Conservation (phyloP, 495 filamentous ascomycete genomes). For the Aspergillus coremiiformis region DNA sequence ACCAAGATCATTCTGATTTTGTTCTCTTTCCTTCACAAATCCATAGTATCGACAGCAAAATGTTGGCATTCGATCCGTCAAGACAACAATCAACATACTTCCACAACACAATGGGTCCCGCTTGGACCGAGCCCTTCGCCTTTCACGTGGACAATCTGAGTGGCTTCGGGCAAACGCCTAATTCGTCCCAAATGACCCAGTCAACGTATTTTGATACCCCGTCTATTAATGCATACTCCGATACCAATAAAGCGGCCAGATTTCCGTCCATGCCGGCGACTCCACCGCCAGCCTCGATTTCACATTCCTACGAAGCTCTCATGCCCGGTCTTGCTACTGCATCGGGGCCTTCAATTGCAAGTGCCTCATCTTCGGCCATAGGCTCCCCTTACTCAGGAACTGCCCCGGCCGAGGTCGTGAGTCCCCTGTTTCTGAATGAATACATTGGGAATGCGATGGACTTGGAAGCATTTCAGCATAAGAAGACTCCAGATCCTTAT, state of each 20-base stretch:
- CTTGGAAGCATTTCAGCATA: slow-evolving; percentile 41
- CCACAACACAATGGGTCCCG: slow-evolving; percentile 31
- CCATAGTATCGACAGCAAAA: slow-evolving; percentile 19
- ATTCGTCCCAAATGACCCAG: slow-evolving; percentile 20
- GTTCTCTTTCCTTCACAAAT: slow-evolving; percentile 18
- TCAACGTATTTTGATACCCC: slow-evolving; percentile 25
- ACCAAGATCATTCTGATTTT: slow-evolving; percentile 19
- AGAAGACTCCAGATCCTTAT: slow-evolving; percentile 54
- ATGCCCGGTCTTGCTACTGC: slow-evolving; percentile 61
- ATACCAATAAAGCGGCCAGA: slow-evolving; percentile 24
- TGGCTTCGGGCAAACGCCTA: slow-evolving; percentile 21
- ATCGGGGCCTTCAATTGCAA: slow-evolving; percentile 61
- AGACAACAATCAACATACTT: slow-evolving; percentile 33
- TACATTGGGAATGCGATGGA: slow-evolving; percentile 30
- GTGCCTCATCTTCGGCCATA: slow-evolving; percentile 70
- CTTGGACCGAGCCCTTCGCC: slow-evolving; percentile 29
- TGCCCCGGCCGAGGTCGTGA: slow-evolving; percentile 56
- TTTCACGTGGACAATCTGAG: slow-evolving; percentile 24
- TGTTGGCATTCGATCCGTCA: slow-evolving; percentile 34
- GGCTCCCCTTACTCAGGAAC: slow-evolving; percentile 71
- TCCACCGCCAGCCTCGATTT: slow-evolving; percentile 26
- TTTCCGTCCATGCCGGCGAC: slow-evolving; percentile 34
- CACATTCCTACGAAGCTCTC: slow-evolving; percentile 34
- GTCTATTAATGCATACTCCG: slow-evolving; percentile 20
- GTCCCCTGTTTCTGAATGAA: slow-evolving; percentile 49